Evolutionary conservation across 1,139 yeast species (phyloP), one percentile per base, ranked within the genome.

Genomic region (Lodderomyces oxycetoniae): DNA sequence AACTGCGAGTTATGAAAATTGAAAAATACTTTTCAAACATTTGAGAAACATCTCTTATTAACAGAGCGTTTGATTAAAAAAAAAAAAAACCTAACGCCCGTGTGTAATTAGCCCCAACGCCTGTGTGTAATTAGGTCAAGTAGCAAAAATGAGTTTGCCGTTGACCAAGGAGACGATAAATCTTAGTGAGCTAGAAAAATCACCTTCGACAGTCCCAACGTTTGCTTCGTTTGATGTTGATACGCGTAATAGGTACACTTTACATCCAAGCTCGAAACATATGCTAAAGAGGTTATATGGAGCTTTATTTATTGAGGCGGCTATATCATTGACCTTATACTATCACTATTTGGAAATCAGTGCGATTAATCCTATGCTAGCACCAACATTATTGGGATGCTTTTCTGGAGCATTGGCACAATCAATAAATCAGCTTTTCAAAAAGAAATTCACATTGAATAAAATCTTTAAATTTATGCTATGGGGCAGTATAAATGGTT

Each of bases 401-500:
- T 50, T 63, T 3, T 69, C 80, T 0, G 77, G 80, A 0, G 71
- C 75, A 9, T 51, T 77, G 40, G 83, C 82, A 1, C 84, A 78
- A 49, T 65, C 81, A 1, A 48, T 74, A 17, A 73, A 68, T 39
- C 83, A 77, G 48, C 63, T 63, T 35, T 55, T 55, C 28, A 66
- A 63, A 44, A 61, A 61, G 37, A 61, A 65, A 29, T 64, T 65
- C 38, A 63, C 63, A 35, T 46, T 63, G 12, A 61, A 57, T 36
- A 62, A 64, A 33, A 60, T 76, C 19, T 34, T 61, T 35, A 77
- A 78, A 46, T 78, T 78, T 45, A 49, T 67, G 40, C 50, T 70
- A 2, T 79, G 84, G 84, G 86, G 86, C n/a, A 52, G 63, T 11
- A 58, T 78, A 31, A 77, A 77, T 49, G 85, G 84, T 1, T 49